Base-by-base conservation (phyloP, 441 rosid genomes). In the Geranium incanum region DNA sequence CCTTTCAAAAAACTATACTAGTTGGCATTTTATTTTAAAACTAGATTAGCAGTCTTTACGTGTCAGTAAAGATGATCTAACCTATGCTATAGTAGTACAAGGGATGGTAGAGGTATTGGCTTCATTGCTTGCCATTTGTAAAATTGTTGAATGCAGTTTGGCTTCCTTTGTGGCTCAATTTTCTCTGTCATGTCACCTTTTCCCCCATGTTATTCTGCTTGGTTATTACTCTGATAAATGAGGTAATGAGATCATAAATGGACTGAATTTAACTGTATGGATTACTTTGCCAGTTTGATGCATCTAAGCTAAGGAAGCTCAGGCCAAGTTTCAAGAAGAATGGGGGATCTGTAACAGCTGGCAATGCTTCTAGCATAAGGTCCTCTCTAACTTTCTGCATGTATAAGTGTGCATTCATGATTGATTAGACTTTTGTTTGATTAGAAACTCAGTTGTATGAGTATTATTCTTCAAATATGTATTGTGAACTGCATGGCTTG, bases 281-380 rank as follows among this genome's bases (percentile, higher is more conserved):
- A 16, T 52, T 52, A 52, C 19, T 48, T 76, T 70, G 66, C 57
- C 78, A 92, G 99, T 92, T 94, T 83, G 99, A 92, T 83, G 90
- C 86, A 69, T 78, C 81, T 65, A 94, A 86, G 83, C 80, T 94
- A 76, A 85, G 77, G 85, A 91, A 88, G 82, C 95, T 94, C 70
- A 85, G 82, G 78, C 95, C 99, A 57, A 94, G 93, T 81, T 94
- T 94, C 81, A 92, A 92, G 84, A 81, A 77, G 74, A 76, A 85
- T 71, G 91, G 95, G 8, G 98, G 98, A 74, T 78, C 99, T 68
- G 93, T 94, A 68, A 94, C 97, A 65, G 99, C 99, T 18, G 99
- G 97, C 71, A 94, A 94, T 88, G 97, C 99, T 78, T 92, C 99
- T 76, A 90, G 73, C 79, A 90, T 90, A 83, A 92, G 98, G 98